Conservation (phyloP, 352 stramenopile species). For the Globisporangium perplexum region DNA sequence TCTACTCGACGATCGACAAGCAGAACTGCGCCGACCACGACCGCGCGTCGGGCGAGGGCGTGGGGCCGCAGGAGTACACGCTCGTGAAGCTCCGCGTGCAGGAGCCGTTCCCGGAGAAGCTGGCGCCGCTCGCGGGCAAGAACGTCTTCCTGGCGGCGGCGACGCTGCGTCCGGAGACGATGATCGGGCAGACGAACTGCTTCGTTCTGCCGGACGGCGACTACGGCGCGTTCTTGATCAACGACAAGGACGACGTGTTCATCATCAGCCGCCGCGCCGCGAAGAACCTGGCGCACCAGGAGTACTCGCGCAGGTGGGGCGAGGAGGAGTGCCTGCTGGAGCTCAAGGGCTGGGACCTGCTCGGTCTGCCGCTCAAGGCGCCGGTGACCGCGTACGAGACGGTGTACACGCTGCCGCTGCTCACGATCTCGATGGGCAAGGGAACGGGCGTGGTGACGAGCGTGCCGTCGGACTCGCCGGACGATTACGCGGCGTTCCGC, state of each 20-base stretch:
- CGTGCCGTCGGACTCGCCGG: conserved; percentile 97
- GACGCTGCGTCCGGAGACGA: conserved; percentile 98
- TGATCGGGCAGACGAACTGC: conserved; percentile 99
- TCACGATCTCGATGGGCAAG: conserved; percentile 99
- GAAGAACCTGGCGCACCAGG: conserved; percentile 95
- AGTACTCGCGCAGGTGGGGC: conserved; percentile 84
- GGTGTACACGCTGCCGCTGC: conserved; percentile 98
- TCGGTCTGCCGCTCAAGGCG: conserved; percentile 94
- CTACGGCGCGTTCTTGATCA: conserved; percentile 97
- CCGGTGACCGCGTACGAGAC: conserved; percentile 96
- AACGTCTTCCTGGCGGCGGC: conserved; percentile 97
- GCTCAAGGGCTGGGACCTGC: conserved; percentile 95
- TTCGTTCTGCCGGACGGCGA: conserved; percentile 98
- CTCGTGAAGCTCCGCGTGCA: conserved; percentile 96
- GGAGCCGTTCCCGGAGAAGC: conserved; percentile 72
- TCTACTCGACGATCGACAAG: conserved; percentile 97
- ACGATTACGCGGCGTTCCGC: conserved; percentile 98
- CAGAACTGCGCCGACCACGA: conserved; percentile 99
- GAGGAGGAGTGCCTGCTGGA: conserved; percentile 86
- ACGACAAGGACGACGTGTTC: conserved; percentile 93
- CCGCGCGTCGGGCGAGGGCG: conserved; percentile 96
- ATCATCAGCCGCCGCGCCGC: conserved; percentile 93
- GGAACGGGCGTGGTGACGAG: conserved; percentile 99
- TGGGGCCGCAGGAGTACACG: conserved; percentile 99
- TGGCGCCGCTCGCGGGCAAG: conserved; percentile 74